Evolutionary conservation across 345 rosid species (phyloP).

Genomic region (Arabidopsis thaliana): TAIR10.1 NC_003070.9:27336001-27336500

Average conservation of each 20-base stretch:
- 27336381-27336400: slow-evolving; percentile 68
- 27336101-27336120: slow-evolving; percentile 66
- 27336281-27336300: slow-evolving; percentile 51
- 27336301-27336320: slow-evolving; percentile 52
- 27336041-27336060: slow-evolving; percentile 64
- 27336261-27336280: slow-evolving; percentile 52
- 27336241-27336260: slow-evolving; percentile 68
- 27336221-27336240: slow-evolving; percentile 55
- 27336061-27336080: slow-evolving; percentile 75
- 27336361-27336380: slow-evolving; percentile 49
- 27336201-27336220: background rate
- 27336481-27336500: slow-evolving; percentile 1
- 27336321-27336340: slow-evolving; percentile 49
- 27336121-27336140: slow-evolving; percentile 68
- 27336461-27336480: slow-evolving; percentile 42
- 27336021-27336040: slow-evolving; percentile 55
- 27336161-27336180: slow-evolving; percentile 54
- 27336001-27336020: slow-evolving; percentile 48
- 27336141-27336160: slow-evolving; percentile 61
- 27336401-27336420: slow-evolving; percentile 62
- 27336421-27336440: slow-evolving; percentile 85
- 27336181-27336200: background rate
- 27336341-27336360: slow-evolving; percentile 50
- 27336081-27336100: slow-evolving; percentile 66
- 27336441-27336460: slow-evolving; percentile 63